Base-by-base conservation (phyloP, 495 filamentous ascomycete genomes). In the Trypethelium eluteriae region DNA sequence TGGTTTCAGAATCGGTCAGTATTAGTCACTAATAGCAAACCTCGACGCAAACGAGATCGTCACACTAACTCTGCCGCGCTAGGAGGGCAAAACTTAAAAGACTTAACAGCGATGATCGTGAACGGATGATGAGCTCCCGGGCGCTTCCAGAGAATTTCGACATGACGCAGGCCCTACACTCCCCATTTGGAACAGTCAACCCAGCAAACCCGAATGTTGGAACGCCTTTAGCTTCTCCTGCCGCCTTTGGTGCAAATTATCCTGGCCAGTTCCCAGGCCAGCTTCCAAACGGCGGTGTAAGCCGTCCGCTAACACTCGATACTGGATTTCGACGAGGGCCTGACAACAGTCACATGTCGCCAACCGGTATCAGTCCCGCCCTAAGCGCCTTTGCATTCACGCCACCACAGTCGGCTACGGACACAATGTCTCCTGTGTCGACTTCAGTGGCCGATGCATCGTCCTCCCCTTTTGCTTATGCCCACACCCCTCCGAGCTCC, bases 1-100 rank as follows among this genome's bases (percentile, higher is more conserved):
- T 98, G 93, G 93, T 98, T 98, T 77, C 93, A 98, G 77, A 98
- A 98, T 78, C 86, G 93, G 93, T 96, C 82, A 70, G 83, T 64
- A 50, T 67, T 50, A 38, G 49, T 18, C n/a, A 36, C 35, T 32
- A 25, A 14, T 36, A 35, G n/a, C 12, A 18, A 41, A 41, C 59
- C 49, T 34, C 61, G 39, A 34, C 41, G 5, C 64, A 64, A 50
- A 35, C 47, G 63, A 39, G 38, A 39, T 2, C 5, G 41, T 59
- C 32, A 36, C 61, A 65, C 59, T 64, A 34, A 64, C 59, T 25
- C 56, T n/a, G 9, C 32, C 36, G 32, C 65, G 66, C 16, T 68
- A 98, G 93, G 78, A 81, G 93, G 75, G 93, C 93, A 34, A 98
- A 98, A 78, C 86, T 97, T 74, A 98, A 96, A 84, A 88, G 93